Evolutionary conservation across 176 grass and related monocot species (phyloP).

Genomic region (Raddia guianensis): DNA sequence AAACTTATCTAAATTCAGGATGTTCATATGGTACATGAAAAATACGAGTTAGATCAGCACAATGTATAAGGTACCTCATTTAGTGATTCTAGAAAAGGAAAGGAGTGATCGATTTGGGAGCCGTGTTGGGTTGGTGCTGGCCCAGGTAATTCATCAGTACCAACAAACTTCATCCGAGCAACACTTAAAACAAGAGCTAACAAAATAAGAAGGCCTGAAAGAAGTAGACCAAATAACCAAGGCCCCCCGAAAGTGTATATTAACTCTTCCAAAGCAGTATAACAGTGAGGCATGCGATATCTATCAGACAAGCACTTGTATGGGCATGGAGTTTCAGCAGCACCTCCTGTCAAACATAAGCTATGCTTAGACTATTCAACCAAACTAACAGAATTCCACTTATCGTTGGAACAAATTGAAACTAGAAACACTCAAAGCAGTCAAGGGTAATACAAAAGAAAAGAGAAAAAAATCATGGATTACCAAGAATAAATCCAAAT

Average conservation of each 20-base stretch:
- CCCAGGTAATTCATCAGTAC: conserved; percentile 93
- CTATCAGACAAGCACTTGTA: conserved; percentile 93
- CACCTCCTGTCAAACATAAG: conserved; percentile 68
- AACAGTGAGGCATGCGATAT: conserved; percentile 99
- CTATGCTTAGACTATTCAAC: conserved; percentile 37
- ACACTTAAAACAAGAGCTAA: conserved; percentile 98
- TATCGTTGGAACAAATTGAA: conserved; percentile 1
- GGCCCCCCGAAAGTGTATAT: conserved; percentile 99
- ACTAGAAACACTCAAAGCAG: not conserved
- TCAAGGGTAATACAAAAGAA: conserved; percentile 7
- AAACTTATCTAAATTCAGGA: conserved; percentile 29
- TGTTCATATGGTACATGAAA: not conserved
- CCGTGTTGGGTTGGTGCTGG: conserved; percentile 96
- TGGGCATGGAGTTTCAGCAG: conserved; percentile 84
- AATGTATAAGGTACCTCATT: conserved; percentile 72
- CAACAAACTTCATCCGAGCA: conserved; percentile 98
- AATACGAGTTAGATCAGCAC: conserved; percentile 17
- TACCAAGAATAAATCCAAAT: conserved; percentile 8
- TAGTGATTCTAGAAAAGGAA: conserved; percentile 98
- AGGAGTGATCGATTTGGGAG: conserved; percentile 98
- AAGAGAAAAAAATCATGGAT: not conserved
- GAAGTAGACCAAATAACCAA: conserved; percentile 98
- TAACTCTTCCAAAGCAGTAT: conserved; percentile 95
- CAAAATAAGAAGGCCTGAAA: conserved; percentile 92
- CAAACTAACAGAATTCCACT: conserved; percentile 9